These are phyloP conservation scores for Trichosporon sp. DNA, from an alignment of 1,284 basidiomycete genomes.

Conservation along the genomic window DNA sequence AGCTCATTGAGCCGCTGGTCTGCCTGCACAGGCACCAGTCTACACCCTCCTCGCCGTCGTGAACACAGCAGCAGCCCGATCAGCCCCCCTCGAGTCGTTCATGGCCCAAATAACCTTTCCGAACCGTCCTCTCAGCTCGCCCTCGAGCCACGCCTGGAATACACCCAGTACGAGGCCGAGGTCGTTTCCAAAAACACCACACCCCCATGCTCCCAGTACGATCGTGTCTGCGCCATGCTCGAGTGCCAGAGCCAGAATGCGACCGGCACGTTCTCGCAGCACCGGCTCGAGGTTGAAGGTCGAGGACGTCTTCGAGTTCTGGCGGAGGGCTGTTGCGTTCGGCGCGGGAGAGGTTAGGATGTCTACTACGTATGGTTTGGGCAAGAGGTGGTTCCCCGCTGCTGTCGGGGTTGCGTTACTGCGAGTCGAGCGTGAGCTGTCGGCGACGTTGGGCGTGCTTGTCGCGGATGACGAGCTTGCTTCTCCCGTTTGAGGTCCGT, in stretches of 20 bases:
- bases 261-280: conserved; percentile 11
- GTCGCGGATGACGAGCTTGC: too few relatives aligned
- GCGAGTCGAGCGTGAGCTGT: too few relatives aligned
- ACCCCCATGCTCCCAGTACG: conserved; percentile 21
- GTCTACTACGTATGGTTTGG: neutral
- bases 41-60: neutral
- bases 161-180: conserved; percentile 6
- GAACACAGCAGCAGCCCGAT: neutral
- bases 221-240: conserved; percentile 3
- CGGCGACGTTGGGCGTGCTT: neutral
- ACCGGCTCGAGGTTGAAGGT: neutral
- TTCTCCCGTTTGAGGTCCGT: too few relatives aligned
- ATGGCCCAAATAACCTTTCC: conserved; percentile 13
- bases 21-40: neutral
- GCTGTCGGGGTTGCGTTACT: neutral
- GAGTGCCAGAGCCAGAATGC: conserved; percentile 12
- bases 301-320: neutral
- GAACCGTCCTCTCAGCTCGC: conserved; percentile 7
- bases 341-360: conserved; percentile 16
- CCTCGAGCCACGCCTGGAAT: conserved; percentile 8
- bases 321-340: conserved; percentile 9
- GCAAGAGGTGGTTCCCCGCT: neutral
- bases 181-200: conserved; percentile 18
- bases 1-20: neutral
- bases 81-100: conserved; percentile 2